phyloP scores from a whole-genome alignment of 2,329 filamentous ascomycete species.

The Paecilomyces dactylethromorphus region DNA sequence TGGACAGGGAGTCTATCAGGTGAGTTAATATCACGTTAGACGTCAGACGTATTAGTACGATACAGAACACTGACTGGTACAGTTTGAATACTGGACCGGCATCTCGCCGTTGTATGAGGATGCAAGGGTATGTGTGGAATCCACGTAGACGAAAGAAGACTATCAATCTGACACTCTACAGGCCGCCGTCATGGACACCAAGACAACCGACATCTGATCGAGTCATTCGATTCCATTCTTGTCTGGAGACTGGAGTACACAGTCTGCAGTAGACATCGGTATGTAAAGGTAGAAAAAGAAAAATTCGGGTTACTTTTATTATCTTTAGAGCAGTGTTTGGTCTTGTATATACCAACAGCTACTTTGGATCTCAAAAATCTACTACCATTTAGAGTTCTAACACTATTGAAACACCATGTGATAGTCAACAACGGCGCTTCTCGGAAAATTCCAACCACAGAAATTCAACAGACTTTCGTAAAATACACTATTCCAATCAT shows the following conservation, averaged over 20 bases:
- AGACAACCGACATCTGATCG: neutral
- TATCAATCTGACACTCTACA: conserved; percentile 1
- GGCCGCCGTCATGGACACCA: conserved; percentile 21
- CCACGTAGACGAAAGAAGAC: neutral
- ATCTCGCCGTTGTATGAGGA: conserved; percentile 67
- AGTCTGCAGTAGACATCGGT: neutral
- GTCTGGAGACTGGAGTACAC: neutral
- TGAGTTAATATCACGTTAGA: conserved; percentile 35
- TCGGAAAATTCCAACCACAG: too few relatives aligned
- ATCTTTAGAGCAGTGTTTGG: neutral
- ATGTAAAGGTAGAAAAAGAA: neutral
- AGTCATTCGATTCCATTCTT: neutral
- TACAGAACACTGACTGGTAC: conserved; percentile 6
- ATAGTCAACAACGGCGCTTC: too few relatives aligned
- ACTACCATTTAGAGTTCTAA: neutral
- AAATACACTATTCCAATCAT: too few relatives aligned
- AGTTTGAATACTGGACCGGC: conserved; percentile 80
- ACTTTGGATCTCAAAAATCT: neutral
- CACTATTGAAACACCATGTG: neutral
- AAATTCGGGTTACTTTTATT: neutral
- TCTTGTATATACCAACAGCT: neutral
- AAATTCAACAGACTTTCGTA: too few relatives aligned
- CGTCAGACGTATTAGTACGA: conserved; percentile 1
- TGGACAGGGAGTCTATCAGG: conserved; percentile 78
- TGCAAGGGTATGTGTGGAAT: conserved; percentile 50